Percentiles rank a stretch among this genome's conserved stretches.
phyloP scores from a whole-genome alignment of 1,284 basidiomycete genomes.

The Golubevia sp. region DNA sequence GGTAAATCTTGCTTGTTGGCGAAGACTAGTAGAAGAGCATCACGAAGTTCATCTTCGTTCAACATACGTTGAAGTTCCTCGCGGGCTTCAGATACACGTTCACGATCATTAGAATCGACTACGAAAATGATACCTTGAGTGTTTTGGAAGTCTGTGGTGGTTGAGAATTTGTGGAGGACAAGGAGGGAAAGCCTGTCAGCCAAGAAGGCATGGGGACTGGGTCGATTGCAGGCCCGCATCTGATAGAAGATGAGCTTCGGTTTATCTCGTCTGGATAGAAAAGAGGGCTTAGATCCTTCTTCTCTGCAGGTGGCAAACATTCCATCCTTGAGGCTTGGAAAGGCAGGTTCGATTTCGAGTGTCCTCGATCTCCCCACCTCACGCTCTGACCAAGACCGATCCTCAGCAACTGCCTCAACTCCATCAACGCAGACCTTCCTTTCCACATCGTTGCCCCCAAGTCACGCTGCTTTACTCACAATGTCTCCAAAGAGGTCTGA shows the following conservation, averaged over 20 bases:
- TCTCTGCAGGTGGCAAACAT: not conserved
- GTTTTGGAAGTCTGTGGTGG: slow-evolving; percentile 88
- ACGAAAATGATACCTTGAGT: slow-evolving; percentile 99
- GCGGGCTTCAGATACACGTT: slow-evolving; percentile 97
- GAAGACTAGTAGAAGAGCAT: slow-evolving; percentile 96
- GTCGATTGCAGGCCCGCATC: no score
- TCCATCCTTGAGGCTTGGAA: slow-evolving; percentile 16
- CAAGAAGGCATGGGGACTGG: no score
- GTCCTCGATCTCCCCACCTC: no score
- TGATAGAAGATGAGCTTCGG: no score
- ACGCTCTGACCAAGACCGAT: no score
- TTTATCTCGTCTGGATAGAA: no score
- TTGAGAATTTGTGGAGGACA: not conserved
- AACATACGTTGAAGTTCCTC: slow-evolving; percentile 99
- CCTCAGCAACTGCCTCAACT: no score
- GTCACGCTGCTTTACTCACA: slow-evolving; percentile 73
- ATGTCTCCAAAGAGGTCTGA: slow-evolving; percentile 98
- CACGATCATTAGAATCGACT: slow-evolving; percentile 98
- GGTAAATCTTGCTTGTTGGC: slow-evolving; percentile 98
- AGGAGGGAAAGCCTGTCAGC: not conserved
- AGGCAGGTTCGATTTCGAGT: no score
- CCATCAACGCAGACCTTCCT: no score
- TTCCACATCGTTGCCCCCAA: no score
- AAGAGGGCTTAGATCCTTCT: no score
- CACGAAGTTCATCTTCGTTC: slow-evolving; percentile 98